Percentiles rank a stretch among this genome's conserved stretches.
Evolutionary conservation across 2,329 filamentous ascomycete genomes (phyloP).

Genomic region (Fusarium citri): DNA sequence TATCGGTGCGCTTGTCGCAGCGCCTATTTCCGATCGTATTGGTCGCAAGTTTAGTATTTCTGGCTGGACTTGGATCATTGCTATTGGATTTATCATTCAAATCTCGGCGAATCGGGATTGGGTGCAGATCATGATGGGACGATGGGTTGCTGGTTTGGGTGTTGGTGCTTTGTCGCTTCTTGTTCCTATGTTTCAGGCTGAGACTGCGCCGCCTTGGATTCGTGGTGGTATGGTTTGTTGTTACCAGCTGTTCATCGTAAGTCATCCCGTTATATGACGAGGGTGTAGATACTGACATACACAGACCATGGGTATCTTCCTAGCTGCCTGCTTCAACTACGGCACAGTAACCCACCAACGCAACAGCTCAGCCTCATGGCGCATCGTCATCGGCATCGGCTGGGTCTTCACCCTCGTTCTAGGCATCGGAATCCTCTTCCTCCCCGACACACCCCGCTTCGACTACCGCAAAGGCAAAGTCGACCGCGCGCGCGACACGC

Average conservation of each 20-base stretch:
- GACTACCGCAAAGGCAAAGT: constrained; percentile 61
- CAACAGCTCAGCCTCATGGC: constrained; percentile 66
- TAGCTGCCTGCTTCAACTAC: constrained; percentile 70
- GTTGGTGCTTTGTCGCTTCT: constrained; percentile 74
- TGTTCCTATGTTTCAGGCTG: constrained; percentile 80
- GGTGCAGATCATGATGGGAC: constrained; percentile 74
- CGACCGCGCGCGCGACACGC: constrained; percentile 60
- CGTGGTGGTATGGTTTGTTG: constrained; percentile 73
- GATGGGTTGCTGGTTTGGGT: constrained; percentile 73
- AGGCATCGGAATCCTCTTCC: constrained; percentile 60
- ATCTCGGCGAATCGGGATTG: constrained; percentile 66
- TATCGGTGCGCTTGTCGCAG: constrained; percentile 69
- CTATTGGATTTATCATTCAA: constrained; percentile 75
- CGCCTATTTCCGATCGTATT: constrained; percentile 72
- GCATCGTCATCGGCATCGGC: constrained; percentile 67
- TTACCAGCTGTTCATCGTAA: constrained; percentile 77
- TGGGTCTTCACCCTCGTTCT: constrained; percentile 63
- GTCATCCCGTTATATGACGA: no score
- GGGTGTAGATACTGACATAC: neutral
- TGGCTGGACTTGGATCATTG: constrained; percentile 69
- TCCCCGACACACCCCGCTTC: constrained; percentile 65
- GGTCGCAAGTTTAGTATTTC: constrained; percentile 73
- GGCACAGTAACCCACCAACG: constrained; percentile 64
- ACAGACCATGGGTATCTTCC: constrained; percentile 68
- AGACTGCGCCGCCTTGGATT: constrained; percentile 74